Evolutionary conservation across 192 early-diverging fungal species (phyloP).

Genomic region (Diversispora eburnea): DNA sequence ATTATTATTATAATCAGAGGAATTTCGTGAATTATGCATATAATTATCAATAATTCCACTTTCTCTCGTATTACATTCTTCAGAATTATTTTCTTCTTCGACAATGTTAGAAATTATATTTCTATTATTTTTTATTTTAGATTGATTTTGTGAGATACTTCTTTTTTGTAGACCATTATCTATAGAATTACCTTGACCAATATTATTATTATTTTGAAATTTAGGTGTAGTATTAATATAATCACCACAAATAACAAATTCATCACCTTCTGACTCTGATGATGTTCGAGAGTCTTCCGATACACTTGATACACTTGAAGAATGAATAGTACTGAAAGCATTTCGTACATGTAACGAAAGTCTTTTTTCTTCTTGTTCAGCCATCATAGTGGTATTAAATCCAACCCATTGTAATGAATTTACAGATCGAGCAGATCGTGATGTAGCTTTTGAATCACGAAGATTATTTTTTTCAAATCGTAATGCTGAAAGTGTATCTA

Average conservation of each 20-base stretch:
- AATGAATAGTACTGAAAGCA: neutral
- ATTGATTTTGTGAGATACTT: too few species aligned
- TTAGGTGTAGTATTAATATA: conserved; percentile 7
- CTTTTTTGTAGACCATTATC: neutral
- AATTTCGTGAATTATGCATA: neutral
- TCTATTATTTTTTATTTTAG: too few species aligned
- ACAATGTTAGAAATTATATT: neutral
- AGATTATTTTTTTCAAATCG: too few species aligned
- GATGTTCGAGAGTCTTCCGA: neutral
- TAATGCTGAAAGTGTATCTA: too few species aligned
- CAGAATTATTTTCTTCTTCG: neutral
- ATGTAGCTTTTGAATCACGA: neutral
- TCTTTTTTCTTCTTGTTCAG: neutral
- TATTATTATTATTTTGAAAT: neutral
- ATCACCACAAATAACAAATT: conserved; percentile 5
- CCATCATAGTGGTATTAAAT: neutral
- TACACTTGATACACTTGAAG: neutral
- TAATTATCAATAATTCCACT: conserved; percentile 11
- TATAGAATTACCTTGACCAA: neutral
- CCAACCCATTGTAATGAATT: conserved; percentile 15
- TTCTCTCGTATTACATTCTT: conserved; percentile 11
- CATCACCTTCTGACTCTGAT: neutral
- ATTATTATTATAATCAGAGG: neutral
- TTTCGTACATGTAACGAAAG: conserved; percentile 14
- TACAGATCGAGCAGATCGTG: neutral